These are phyloP conservation scores for Kalaharituber pfeilii DNA, from an alignment of 2,329 filamentous ascomycete species.

Conservation along the genomic window DNA sequence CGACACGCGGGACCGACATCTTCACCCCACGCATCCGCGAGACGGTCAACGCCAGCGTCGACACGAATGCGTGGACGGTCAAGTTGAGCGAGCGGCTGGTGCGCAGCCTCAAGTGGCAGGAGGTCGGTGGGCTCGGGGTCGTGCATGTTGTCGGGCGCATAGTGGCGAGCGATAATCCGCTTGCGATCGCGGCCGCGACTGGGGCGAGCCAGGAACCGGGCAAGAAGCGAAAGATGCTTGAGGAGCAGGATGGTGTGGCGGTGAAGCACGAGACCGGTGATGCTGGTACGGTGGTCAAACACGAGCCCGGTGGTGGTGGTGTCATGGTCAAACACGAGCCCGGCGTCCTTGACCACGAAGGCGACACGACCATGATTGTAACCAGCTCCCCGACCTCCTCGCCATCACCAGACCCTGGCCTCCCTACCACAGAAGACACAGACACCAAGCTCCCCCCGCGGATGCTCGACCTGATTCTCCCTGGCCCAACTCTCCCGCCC, in stretches of 20 bases:
- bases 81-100: constrained; percentile 73
- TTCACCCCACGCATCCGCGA: constrained; percentile 64
- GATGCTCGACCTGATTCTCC: neutral
- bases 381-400: neutral
- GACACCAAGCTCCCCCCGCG: neutral
- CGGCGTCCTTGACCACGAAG: neutral
- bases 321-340: too few relatives aligned
- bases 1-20: constrained; percentile 45
- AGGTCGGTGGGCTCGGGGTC: constrained; percentile 72
- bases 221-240: constrained; percentile 30
- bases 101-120: constrained; percentile 84
- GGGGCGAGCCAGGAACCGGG: constrained; percentile 29
- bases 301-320: constrained; percentile 11
- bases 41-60: constrained; percentile 74
- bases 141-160: constrained; percentile 74
- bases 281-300: constrained; percentile 9
- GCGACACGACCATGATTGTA: neutral
- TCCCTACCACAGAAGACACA: neutral
- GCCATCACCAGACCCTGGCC: neutral
- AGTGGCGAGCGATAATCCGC: constrained; percentile 11
- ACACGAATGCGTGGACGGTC: constrained; percentile 94
- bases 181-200: constrained; percentile 32
- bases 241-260: constrained; percentile 31
- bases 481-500: neutral
- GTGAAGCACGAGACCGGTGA: constrained; percentile 11